These are phyloP conservation scores for Trichoderma simmonsii DNA, from an alignment of 2,329 filamentous ascomycete genomes.

Conservation along the genomic window DNA sequence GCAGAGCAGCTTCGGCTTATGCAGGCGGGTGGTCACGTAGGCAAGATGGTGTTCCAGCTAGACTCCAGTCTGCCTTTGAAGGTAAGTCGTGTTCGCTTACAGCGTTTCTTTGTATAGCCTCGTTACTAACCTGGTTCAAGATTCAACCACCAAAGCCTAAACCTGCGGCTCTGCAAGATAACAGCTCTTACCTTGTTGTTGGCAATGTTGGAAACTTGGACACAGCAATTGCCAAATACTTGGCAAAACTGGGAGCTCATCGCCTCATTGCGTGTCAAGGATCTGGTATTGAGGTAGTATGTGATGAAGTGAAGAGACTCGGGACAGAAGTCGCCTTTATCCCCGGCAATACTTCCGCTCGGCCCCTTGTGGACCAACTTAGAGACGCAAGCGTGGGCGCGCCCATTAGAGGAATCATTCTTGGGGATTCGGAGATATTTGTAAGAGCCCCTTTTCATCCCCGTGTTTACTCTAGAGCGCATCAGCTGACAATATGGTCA, in stretches of 20 bases:
- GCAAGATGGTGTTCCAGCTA: conserved; percentile 6
- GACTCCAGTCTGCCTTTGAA: conserved; percentile 12
- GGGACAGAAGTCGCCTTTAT: conserved; percentile 12
- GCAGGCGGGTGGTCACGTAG: conserved; percentile 4
- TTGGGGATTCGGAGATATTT: background rate
- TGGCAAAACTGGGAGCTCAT: conserved; percentile 12
- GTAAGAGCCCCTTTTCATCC: background rate
- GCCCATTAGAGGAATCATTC: conserved; percentile 9
- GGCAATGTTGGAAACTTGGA: background rate
- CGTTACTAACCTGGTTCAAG: conserved; percentile 1
- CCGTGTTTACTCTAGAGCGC: background rate
- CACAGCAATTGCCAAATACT: background rate
- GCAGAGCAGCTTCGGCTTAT: conserved; percentile 11
- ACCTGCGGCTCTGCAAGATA: background rate
- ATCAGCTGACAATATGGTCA: background rate
- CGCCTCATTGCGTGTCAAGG: conserved; percentile 3
- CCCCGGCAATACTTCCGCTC: background rate
- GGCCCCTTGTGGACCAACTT: background rate
- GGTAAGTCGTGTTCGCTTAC: background rate
- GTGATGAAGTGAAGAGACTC: background rate
- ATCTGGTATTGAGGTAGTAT: background rate
- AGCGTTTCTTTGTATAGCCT: background rate
- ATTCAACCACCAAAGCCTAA: conserved; percentile 16
- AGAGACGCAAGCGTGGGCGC: background rate
- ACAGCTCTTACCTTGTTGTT: conserved; percentile 14